Evolutionary conservation across 345 rosid species (phyloP), one percentile per base, ranked within the genome.

Genomic region (Citrus glauca): DNA sequence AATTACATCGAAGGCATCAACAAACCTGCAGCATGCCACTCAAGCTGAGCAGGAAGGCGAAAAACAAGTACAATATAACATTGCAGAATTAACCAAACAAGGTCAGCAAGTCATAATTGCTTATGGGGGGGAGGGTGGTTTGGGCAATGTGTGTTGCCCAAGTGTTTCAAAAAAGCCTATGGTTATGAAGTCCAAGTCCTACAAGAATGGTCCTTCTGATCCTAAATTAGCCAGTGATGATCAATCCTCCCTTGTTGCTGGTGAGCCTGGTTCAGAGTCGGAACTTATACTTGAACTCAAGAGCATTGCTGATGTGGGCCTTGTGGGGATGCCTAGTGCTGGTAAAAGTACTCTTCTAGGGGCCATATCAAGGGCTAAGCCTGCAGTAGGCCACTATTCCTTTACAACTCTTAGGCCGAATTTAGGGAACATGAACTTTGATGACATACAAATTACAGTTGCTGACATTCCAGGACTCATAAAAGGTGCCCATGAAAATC

Each of bases 271-370:
- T 66, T 86, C 93, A 1, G 92, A 91, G 76, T 84, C 94, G 64
- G 76, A 87, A 65, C 78, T 92, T 72, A 81, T 94, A 66, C 80
- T 95, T 66, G 99, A 95, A 80, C 92, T 94, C 68, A 95, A 95
- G 84, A 94, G 95, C 87, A 94, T 95, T 16, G 98, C 99, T 2
- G 99, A 95, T 65, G 98, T 95, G 70, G 97, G 99, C n/a, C 91
- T 93, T 48, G 98, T 95, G 1, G 99, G 99, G 20, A 88, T 95
- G 95, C 98, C 99, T 71, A 95, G 91, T 78, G 98, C 97, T 7
- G 98, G 98, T 63, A 95, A 95, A 84, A 95, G 98, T 66, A 95
- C 97, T 55, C 97, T 95, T 74, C 85, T 95, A 20, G 98, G 97
- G 62, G 96, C 97, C 17, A 28, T 95, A 48, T 95, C 98, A 0